phyloP scores from a whole-genome alignment of 2,329 filamentous ascomycete species.

The Didymella segeticola region DNA sequence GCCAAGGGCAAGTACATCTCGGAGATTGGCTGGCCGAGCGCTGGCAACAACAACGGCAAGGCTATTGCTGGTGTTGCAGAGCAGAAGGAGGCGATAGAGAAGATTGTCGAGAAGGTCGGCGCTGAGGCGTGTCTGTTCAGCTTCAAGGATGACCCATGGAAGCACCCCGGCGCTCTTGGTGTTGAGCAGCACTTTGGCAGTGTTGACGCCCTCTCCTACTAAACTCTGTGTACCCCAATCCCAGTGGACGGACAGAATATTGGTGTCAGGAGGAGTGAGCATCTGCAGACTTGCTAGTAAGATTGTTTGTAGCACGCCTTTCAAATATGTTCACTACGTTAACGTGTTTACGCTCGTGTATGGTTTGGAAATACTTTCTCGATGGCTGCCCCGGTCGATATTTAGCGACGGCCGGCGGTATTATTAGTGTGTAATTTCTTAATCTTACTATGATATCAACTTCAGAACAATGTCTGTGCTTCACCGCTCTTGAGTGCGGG shows the following conservation, averaged over 20 bases:
- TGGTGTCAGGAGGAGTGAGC: neutral
- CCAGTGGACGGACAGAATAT: neutral
- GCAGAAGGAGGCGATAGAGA: slow-evolving; percentile 75
- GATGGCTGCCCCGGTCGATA: slow-evolving; percentile 6
- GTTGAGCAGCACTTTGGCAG: slow-evolving; percentile 87
- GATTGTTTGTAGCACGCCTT: slow-evolving; percentile 1
- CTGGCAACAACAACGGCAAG: slow-evolving; percentile 71
- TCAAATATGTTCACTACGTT: slow-evolving; percentile 4
- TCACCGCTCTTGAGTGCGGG: neutral
- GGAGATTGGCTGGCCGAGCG: slow-evolving; percentile 88
- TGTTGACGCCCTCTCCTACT: slow-evolving; percentile 53
- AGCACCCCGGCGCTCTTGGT: slow-evolving; percentile 69
- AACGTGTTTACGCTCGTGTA: slow-evolving; percentile 18
- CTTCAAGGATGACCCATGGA: slow-evolving; percentile 82
- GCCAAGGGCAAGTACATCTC: slow-evolving; percentile 76
- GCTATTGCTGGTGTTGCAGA: slow-evolving; percentile 71
- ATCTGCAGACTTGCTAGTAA: slow-evolving; percentile 2
- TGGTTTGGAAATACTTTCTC: slow-evolving; percentile 11
- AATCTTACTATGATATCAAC: slow-evolving; percentile 9
- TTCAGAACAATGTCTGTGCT: slow-evolving; percentile 3
- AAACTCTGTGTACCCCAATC: neutral
- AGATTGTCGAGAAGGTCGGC: slow-evolving; percentile 72
- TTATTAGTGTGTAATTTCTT: slow-evolving; percentile 20
- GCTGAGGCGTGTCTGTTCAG: slow-evolving; percentile 81
- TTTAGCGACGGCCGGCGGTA: slow-evolving; percentile 12